phyloP scores from a whole-genome alignment of 768 basidiomycete species.

The Cubamyces sp. region DNA sequence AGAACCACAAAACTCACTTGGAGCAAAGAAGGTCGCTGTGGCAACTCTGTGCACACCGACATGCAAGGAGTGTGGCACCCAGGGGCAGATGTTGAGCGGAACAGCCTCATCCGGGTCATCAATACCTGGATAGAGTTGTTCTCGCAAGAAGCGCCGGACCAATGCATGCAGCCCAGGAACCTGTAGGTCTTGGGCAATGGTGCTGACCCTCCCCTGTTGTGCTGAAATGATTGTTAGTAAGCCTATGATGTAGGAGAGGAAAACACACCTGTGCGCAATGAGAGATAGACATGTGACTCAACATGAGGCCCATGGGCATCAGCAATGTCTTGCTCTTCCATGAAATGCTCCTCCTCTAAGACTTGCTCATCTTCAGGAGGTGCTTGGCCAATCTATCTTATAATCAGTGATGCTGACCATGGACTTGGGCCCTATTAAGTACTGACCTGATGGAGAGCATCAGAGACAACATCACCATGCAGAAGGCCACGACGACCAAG shows the following conservation, averaged over 20 bases:
- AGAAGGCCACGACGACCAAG: slow-evolving; percentile 16
- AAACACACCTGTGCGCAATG: not conserved
- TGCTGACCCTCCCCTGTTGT: not conserved
- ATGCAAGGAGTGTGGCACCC: not conserved
- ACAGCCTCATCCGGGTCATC: not conserved
- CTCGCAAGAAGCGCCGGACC: not conserved
- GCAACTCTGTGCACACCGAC: not conserved
- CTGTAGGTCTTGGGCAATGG: not conserved
- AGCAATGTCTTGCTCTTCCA: not conserved
- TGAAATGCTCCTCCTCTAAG: not conserved
- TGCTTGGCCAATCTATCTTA: not conserved
- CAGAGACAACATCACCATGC: slow-evolving; percentile 3
- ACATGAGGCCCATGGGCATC: not conserved
- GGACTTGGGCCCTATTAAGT: not conserved
- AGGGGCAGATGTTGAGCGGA: not conserved
- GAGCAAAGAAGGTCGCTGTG: slow-evolving; percentile 2
- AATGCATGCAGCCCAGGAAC: not conserved
- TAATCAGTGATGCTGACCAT: not conserved
- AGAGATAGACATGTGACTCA: not conserved
- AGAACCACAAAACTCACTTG: not conserved
- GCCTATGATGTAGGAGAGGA: not conserved
- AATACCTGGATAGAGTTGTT: not conserved
- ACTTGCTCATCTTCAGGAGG: not conserved
- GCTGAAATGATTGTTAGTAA: not conserved
- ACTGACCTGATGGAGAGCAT: not conserved